A percentile compares a stretch with the other conserved stretches of the same genome.
Conservation (phyloP, 345 rosid genomes). For the Xanthoceras sorbifolium region DNA sequence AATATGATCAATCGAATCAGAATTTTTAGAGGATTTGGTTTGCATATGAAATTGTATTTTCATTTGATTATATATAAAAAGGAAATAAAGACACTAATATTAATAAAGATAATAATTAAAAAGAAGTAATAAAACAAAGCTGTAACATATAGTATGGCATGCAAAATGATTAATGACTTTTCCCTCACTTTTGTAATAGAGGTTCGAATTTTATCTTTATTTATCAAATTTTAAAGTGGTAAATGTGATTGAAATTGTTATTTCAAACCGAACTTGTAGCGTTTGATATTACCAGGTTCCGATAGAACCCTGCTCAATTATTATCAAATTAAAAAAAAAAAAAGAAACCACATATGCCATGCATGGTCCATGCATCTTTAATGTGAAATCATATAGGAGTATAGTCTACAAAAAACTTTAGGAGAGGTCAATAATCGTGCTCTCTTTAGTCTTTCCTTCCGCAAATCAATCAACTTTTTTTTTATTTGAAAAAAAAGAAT, state of each 20-base stretch:
- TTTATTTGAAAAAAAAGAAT: too few relatives aligned
- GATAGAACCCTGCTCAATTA: too few relatives aligned
- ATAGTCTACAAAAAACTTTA: not conserved
- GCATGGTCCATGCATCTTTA: not conserved
- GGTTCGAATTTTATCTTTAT: too few relatives aligned
- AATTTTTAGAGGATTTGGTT: not conserved
- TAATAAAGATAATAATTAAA: not conserved
- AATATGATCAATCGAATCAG: too few relatives aligned
- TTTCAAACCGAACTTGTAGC: too few relatives aligned
- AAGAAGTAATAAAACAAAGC: not conserved
- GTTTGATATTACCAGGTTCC: too few relatives aligned
- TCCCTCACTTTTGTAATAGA: too few relatives aligned
- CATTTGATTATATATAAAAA: not conserved
- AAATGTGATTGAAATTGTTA: too few relatives aligned
- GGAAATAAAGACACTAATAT: not conserved
- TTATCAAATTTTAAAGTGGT: too few relatives aligned
- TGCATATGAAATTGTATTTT: not conserved
- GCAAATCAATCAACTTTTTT: not conserved
- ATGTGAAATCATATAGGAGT: not conserved
- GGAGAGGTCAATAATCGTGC: slow-evolving; percentile 1
- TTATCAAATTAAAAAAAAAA: too few relatives aligned
- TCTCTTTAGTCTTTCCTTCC: not conserved
- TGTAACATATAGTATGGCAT: not conserved
- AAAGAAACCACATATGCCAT: too few relatives aligned
- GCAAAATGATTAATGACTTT: too few relatives aligned